These are phyloP conservation scores for Sugiyamaella valdiviana DNA, from an alignment of 805 yeast species.

Conservation along the genomic window DNA sequence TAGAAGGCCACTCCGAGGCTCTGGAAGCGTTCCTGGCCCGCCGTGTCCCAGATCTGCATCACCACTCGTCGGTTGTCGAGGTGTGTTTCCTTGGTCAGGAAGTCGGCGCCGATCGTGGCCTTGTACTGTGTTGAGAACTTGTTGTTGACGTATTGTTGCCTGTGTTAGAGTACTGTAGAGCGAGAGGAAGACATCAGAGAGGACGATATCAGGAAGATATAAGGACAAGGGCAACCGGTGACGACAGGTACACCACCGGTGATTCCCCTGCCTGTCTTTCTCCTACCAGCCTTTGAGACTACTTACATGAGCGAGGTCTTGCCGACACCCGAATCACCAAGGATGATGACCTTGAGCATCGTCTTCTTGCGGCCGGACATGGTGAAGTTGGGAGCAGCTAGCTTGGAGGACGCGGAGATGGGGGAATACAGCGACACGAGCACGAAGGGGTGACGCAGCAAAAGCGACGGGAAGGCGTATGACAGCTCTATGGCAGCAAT, in stretches of 20 bases:
- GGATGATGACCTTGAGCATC: constrained; percentile 68
- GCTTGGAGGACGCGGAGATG: too few relatives aligned
- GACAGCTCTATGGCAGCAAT: neutral
- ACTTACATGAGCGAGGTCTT: constrained; percentile 80
- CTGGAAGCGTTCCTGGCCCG: constrained; percentile 97
- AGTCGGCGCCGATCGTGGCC: constrained; percentile 97
- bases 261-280: too few relatives aligned
- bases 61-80: constrained; percentile 80
- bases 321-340: constrained; percentile 97
- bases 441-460: too few relatives aligned
- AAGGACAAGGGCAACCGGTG: too few relatives aligned
- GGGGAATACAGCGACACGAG: too few relatives aligned
- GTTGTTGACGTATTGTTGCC: constrained; percentile 88
- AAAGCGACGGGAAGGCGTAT: too few relatives aligned
- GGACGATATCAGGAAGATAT: neutral
- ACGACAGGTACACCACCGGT: too few relatives aligned
- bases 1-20: constrained; percentile 94
- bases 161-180: neutral
- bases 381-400: too few relatives aligned
- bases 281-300: too few relatives aligned
- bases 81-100: constrained; percentile 80
- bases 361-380: constrained; percentile 31
- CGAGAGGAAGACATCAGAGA: neutral
- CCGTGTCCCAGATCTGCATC: constrained; percentile 91
- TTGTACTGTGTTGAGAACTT: constrained; percentile 93